Base-by-base conservation (phyloP, 768 basidiomycete species). In the Hygrophoropsis aurantiaca region DNA sequence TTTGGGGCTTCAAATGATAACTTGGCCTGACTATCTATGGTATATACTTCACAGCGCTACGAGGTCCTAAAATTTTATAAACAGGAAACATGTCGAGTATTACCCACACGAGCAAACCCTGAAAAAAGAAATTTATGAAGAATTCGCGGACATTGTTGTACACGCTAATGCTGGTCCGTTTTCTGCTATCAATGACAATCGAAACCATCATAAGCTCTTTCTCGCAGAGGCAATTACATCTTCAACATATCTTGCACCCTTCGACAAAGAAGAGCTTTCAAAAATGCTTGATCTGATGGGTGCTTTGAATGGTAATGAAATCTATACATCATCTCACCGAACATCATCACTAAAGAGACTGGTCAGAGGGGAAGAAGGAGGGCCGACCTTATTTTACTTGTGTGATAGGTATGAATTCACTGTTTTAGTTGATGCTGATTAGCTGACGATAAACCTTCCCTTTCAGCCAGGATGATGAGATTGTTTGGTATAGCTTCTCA, bases 401-500 rank as follows among this genome's bases (percentile, higher is more conserved):
- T 13, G 27, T 30, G 6, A 30, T 30, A 30, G 27, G 27, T 30
- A 30, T 47, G 11, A 18, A n/a, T n/a, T n/a, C n/a, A 23, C 11
- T 5, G 30, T 33, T 6, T 40, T n/a, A n/a, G n/a, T n/a, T n/a
- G n/a, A n/a, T n/a, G n/a, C n/a, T 40, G 27, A 4, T 11, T 6
- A 16, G n/a, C 7, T 9, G 25, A 26, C 15, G 26, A n/a, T n/a
- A 46, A 7, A 5, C 13, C n/a, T 49, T 19, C 13, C 19, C 10
- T 49, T 11, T 27, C 43, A 78, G 75, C 66, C 26, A 67, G 72
- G n/a, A 51, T 76, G 9, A 74, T 80, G 77, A 60, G 58, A 32
- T 51, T 67, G 10, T 74, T 75, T 46, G 54, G 77, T 75, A 54
- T 32, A 61, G 50, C 11, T n/a, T 40, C 15, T 18, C n/a, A 15